These are phyloP conservation scores for Phytopythium kandeliae DNA, from an alignment of 352 stramenopile genomes.

Conservation along the genomic window DNA sequence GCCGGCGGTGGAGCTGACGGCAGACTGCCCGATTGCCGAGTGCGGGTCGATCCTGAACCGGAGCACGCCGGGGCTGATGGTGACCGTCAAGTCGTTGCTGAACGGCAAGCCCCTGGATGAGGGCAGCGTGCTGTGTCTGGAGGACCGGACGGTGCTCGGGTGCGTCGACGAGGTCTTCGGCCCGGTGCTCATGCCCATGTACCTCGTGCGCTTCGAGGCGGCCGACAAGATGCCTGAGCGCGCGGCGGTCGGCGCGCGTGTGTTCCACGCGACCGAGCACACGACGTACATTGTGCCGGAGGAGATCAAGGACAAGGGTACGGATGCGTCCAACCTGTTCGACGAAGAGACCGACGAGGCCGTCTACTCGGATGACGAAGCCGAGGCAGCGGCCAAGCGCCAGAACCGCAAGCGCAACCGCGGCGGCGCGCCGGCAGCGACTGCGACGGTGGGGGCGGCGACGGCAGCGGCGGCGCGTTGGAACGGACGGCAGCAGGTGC, in stretches of 20 bases:
- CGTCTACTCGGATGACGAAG: conserved; percentile 82
- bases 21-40: conserved; percentile 60
- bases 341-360: conserved; percentile 79
- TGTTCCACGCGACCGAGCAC: conserved; percentile 77
- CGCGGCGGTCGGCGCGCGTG: conserved; percentile 27
- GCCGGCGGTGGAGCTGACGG: conserved; percentile 62
- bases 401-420: conserved; percentile 65
- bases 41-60: conserved; percentile 67
- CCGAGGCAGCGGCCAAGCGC: conserved; percentile 63
- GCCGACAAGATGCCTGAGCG: conserved; percentile 58
- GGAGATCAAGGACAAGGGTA: conserved; percentile 75
- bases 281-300: conserved; percentile 77
- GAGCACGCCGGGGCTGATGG: conserved; percentile 51
- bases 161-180: conserved; percentile 85
- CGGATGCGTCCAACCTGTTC: conserved; percentile 83
- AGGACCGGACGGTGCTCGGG: conserved; percentile 67
- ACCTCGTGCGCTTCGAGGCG: conserved; percentile 75
- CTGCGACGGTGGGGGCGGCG: not conserved
- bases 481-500: not conserved
- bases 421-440: conserved; percentile 8
- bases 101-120: conserved; percentile 65
- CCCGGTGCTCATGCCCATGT: conserved; percentile 82
- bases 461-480: not conserved
- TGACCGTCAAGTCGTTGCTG: conserved; percentile 72
- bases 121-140: conserved; percentile 76